These are phyloP conservation scores for Yamadazyma paraphyllophila DNA, from an alignment of 805 yeast species.

Conservation along the genomic window DNA sequence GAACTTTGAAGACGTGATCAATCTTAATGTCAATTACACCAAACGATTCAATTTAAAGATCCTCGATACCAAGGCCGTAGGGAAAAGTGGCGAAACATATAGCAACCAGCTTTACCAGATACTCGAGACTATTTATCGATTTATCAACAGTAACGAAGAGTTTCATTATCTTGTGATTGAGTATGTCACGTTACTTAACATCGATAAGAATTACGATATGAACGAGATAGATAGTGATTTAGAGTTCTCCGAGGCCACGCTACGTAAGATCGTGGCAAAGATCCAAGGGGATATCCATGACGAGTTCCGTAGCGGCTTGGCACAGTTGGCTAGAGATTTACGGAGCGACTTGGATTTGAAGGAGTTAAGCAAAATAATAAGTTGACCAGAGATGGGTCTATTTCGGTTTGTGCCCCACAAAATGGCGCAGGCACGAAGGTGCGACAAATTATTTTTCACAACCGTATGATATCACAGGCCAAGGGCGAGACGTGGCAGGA, in stretches of 20 bases:
- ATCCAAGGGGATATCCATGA: constrained; percentile 38
- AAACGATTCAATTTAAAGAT: constrained; percentile 30
- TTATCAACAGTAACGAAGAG: constrained; percentile 35
- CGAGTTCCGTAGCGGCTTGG: constrained; percentile 43
- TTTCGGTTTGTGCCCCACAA: constrained; percentile 14
- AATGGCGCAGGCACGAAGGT: constrained; percentile 5
- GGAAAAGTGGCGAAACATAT: constrained; percentile 29
- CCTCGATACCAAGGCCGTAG: constrained; percentile 28
- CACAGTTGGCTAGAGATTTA: constrained; percentile 49
- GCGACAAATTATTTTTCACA: not conserved
- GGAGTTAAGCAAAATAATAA: constrained; percentile 29
- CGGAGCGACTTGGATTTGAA: constrained; percentile 51
- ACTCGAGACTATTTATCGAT: constrained; percentile 31
- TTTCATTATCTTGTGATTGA: constrained; percentile 26
- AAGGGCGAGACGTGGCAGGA: too few species aligned
- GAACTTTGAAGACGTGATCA: constrained; percentile 47
- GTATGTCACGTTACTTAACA: constrained; percentile 27
- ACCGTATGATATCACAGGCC: constrained; percentile 1
- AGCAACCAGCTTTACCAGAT: constrained; percentile 32
- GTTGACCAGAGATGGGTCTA: too few species aligned
- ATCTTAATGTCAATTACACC: constrained; percentile 30
- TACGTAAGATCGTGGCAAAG: constrained; percentile 39
- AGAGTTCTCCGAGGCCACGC: constrained; percentile 21
- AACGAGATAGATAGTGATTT: constrained; percentile 28
- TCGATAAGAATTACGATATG: constrained; percentile 19